Evolutionary conservation across 192 early-diverging fungal genomes (phyloP), one percentile per base, ranked within the genome.

Genomic region (Thoreauomyces humboldtii): DNA sequence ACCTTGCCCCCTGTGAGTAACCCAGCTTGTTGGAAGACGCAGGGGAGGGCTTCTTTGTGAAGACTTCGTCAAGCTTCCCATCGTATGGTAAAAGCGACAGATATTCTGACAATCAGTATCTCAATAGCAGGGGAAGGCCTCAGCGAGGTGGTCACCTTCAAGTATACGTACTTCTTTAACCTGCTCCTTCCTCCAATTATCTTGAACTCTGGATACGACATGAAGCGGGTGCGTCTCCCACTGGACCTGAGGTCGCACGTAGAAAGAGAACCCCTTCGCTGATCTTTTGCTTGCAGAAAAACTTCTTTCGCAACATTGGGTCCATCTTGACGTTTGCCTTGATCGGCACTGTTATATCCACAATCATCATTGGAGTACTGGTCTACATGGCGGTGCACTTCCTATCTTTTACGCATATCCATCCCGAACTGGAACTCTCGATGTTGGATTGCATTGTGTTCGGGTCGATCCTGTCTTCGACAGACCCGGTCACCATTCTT

Each of bases 131-230:
- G 4, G 48, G 52, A 69, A 21, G 75, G 80, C 47, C 76, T 95
- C 37, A 85, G 87, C 62, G 74, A 88, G 35, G 89, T 93, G 78
- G 89, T 98, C 22, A 88, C 88, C n/a, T 96, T 98, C 66, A 87
- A 94, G 61, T 86, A 88, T 67, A 86, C 85, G 0, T 89, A 93
- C 48, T 98, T 98, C 65, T 98, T 98, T 83, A 98, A 96, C 72
- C 73, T 98, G 60, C 68, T 98, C 6, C 82, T 98, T 52, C 96
- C 96, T 19, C 96, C 96, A 2, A 97, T 98, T 61, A 97, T 98
- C 67, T 79, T 98, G 19, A 93, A 96, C 70, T 95, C 93, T 34
- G 96, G 96, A 11, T 98, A 94, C 70, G 92, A 93, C 58, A 80
- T 98, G 80, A 92, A 97, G 61, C 85, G 89, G 76, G 89, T 87